These are phyloP conservation scores for Cyberlindnera petersonii DNA, from an alignment of 805 yeast genomes.

Conservation along the genomic window DNA sequence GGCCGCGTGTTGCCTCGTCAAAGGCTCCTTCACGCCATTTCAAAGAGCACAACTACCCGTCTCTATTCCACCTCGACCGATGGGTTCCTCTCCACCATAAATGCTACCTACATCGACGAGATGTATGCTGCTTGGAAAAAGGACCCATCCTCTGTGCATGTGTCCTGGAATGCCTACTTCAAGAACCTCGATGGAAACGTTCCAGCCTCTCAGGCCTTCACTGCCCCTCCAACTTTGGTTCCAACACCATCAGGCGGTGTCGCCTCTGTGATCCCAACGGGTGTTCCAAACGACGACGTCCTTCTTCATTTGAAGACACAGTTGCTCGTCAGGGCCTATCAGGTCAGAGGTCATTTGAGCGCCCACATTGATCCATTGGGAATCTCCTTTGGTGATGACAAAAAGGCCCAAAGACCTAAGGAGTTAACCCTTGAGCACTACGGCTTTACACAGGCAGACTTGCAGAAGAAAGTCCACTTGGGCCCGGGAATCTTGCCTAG, in stretches of 20 bases:
- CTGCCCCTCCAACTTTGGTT: slow-evolving; percentile 87
- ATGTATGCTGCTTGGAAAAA: slow-evolving; percentile 94
- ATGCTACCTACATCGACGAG: slow-evolving; percentile 92
- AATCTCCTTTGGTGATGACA: slow-evolving; percentile 74
- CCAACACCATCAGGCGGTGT: slow-evolving; percentile 80
- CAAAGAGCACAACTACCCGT: slow-evolving; percentile 12
- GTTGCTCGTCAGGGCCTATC: slow-evolving; percentile 95
- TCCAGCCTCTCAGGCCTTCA: slow-evolving; percentile 72
- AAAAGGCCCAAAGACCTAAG: slow-evolving; percentile 53
- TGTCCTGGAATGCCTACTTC: slow-evolving; percentile 96
- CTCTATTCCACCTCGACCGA: slow-evolving; percentile 38
- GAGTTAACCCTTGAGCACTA: slow-evolving; percentile 91
- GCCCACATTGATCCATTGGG: slow-evolving; percentile 96
- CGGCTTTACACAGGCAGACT: slow-evolving; percentile 83
- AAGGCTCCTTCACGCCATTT: slow-evolving; percentile 17
- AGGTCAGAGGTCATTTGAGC: slow-evolving; percentile 96
- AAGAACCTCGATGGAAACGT: slow-evolving; percentile 74
- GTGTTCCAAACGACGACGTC: slow-evolving; percentile 49
- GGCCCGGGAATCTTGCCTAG: slow-evolving; percentile 98
- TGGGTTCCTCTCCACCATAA: slow-evolving; percentile 75
- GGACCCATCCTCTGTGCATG: slow-evolving; percentile 90
- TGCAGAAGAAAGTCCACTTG: slow-evolving; percentile 76
- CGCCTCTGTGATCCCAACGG: slow-evolving; percentile 54
- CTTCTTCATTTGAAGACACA: slow-evolving; percentile 91
- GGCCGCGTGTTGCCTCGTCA: slow-evolving; percentile 25